phyloP scores from a whole-genome alignment of 768 basidiomycete genomes.

The Obba rivulosa region DNA sequence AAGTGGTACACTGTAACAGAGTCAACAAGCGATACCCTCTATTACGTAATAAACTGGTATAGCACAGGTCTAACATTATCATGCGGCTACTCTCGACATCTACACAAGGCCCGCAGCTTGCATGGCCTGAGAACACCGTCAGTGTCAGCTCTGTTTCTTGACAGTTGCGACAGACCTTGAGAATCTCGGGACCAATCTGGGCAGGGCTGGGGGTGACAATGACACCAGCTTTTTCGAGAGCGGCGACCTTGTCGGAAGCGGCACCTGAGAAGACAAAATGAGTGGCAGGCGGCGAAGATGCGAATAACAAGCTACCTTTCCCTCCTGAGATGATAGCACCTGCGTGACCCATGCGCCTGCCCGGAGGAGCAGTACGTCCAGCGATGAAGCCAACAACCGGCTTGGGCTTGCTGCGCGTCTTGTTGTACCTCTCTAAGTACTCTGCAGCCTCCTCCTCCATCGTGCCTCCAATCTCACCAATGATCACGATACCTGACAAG shows the following conservation, averaged over 20 bases:
- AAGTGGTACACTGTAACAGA: not conserved
- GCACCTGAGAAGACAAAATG: conserved; percentile 46
- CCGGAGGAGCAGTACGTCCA: conserved; percentile 95
- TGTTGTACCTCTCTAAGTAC: conserved; percentile 90
- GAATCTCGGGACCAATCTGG: conserved; percentile 86
- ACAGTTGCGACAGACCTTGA: conserved; percentile 55
- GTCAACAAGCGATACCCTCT: not conserved
- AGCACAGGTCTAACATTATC: conserved; percentile 7
- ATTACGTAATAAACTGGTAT: conserved; percentile 6
- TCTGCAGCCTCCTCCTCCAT: conserved; percentile 99
- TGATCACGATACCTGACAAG: conserved; percentile 82
- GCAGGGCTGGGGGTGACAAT: conserved; percentile 95
- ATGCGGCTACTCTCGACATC: conserved; percentile 16
- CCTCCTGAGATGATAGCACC: conserved; percentile 98
- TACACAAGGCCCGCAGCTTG: conserved; percentile 67
- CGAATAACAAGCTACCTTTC: conserved; percentile 57
- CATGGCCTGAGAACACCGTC: conserved; percentile 54
- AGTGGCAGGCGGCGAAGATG: not conserved
- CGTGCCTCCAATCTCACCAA: conserved; percentile 97
- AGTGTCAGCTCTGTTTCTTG: not conserved
- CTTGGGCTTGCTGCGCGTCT: conserved; percentile 79
- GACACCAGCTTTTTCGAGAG: conserved; percentile 86
- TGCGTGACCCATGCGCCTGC: conserved; percentile 96
- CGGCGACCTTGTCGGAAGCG: conserved; percentile 89
- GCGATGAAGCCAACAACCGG: conserved; percentile 98